Evolutionary conservation across 352 stramenopile genomes (phyloP).

Genomic region (Phytophthora fragariaefolia): DNA sequence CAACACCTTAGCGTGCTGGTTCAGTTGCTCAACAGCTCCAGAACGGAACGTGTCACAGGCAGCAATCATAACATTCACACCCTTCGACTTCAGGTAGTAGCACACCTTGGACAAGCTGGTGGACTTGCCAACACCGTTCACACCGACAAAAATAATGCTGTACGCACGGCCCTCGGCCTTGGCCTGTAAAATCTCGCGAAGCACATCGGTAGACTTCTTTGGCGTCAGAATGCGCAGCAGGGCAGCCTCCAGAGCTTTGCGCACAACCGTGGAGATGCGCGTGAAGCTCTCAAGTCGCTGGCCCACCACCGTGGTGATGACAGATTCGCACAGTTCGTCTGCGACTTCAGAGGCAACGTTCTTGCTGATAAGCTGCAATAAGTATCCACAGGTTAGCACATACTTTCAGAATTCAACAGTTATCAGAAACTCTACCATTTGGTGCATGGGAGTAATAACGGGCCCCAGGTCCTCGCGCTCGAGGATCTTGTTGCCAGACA

Average conservation of each 20-base stretch:
- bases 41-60: constrained; percentile 99
- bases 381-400: not conserved
- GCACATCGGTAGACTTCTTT: constrained; percentile 95
- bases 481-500: constrained; percentile 94
- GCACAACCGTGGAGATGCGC: constrained; percentile 91
- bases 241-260: constrained; percentile 94
- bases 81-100: constrained; percentile 99
- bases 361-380: constrained; percentile 93
- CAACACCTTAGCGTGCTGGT: constrained; percentile 97
- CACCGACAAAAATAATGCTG: constrained; percentile 98
- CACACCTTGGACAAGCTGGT: constrained; percentile 98
- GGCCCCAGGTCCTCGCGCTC: constrained; percentile 93
- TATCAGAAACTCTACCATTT: constrained; percentile 79
- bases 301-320: constrained; percentile 93
- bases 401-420: not conserved
- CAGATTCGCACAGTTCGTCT: constrained; percentile 95
- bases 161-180: constrained; percentile 92
- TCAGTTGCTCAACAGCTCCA: constrained; percentile 98
- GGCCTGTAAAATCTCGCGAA: constrained; percentile 93
- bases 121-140: constrained; percentile 99
- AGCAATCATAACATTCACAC: constrained; percentile 95
- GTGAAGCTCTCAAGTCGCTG: constrained; percentile 96
- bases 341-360: constrained; percentile 98
- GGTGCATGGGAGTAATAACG: constrained; percentile 94
- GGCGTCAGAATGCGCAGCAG: constrained; percentile 96